phyloP scores from a whole-genome alignment of 2,329 filamentous ascomycete species.

The Apiospora sp. region DNA sequence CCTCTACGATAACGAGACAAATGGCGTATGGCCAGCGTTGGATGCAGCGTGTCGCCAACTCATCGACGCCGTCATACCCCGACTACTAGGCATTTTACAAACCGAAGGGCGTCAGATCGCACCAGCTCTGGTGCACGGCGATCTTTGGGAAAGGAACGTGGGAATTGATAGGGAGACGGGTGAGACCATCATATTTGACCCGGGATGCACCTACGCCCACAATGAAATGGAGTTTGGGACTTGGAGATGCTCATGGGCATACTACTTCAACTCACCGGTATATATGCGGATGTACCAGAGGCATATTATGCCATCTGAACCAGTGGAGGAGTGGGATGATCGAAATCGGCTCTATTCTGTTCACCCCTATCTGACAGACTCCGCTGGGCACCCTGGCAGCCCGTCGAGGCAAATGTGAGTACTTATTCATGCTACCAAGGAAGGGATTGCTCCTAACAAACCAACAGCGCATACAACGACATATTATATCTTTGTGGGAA shows the following conservation, averaged over 20 bases:
- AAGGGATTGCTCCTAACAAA: conserved; percentile 42
- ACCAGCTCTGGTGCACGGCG: background rate
- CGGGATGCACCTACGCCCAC: conserved; percentile 48
- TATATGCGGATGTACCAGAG: conserved; percentile 30
- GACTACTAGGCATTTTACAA: background rate
- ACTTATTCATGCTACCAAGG: background rate
- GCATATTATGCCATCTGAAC: conserved; percentile 30
- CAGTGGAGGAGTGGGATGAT: conserved; percentile 34
- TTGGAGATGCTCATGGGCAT: conserved; percentile 29
- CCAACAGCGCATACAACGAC: conserved; percentile 29
- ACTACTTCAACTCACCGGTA: conserved; percentile 31
- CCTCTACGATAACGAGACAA: conserved; percentile 27
- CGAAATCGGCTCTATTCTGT: conserved; percentile 34
- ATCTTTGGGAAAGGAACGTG: conserved; percentile 48
- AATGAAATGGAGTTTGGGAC: conserved; percentile 41
- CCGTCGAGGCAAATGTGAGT: conserved; percentile 38
- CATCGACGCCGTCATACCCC: background rate
- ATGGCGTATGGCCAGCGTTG: conserved; percentile 33
- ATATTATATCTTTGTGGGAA: conserved; percentile 47
- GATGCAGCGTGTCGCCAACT: conserved; percentile 25
- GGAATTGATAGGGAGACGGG: conserved; percentile 41
- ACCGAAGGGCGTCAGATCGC: background rate
- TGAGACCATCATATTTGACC: conserved; percentile 44
- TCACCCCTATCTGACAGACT: conserved; percentile 31
- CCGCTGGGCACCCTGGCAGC: conserved; percentile 36